Evolutionary conservation across 306 rosid genomes (phyloP).

Genomic region (Castanea mollissima): DNA sequence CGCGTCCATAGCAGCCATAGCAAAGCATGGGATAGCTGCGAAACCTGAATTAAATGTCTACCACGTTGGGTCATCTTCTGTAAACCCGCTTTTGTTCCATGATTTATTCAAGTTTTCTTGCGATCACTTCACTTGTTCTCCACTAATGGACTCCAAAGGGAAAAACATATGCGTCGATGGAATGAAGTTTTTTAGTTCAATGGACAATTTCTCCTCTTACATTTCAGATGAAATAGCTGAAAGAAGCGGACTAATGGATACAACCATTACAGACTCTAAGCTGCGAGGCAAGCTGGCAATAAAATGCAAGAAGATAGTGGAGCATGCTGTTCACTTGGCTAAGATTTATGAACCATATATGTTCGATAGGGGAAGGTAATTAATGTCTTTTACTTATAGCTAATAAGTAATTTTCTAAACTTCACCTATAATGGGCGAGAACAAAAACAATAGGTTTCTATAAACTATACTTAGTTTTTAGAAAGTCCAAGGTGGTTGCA

Average conservation of each 20-base stretch:
- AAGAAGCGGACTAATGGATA: not conserved
- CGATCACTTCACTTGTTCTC: conserved; percentile 41
- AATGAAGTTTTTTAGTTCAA: conserved; percentile 43
- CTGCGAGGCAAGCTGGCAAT: not conserved
- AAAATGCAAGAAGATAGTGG: not conserved
- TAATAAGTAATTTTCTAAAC: too few relatives aligned
- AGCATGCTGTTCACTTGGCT: not conserved
- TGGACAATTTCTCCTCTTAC: conserved; percentile 38
- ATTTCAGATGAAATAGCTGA: not conserved
- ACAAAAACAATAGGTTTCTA: too few relatives aligned
- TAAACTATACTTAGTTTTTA: too few relatives aligned
- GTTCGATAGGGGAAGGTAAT: conserved; percentile 5
- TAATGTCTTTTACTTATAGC: not conserved
- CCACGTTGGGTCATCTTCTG: conserved; percentile 49
- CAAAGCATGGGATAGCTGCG: conserved; percentile 41
- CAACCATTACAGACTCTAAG: not conserved
- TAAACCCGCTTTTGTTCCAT: conserved; percentile 35
- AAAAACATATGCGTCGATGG: conserved; percentile 30
- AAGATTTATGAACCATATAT: not conserved
- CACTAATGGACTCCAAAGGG: conserved; percentile 31
- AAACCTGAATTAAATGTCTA: conserved; percentile 37
- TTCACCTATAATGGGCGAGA: too few relatives aligned
- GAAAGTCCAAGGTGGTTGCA: too few relatives aligned
- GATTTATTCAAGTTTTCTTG: conserved; percentile 22
- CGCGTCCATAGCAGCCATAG: conserved; percentile 42